These are phyloP conservation scores for Ustilago esculenta DNA, from an alignment of 1,284 basidiomycete species.

Conservation along the genomic window DNA sequence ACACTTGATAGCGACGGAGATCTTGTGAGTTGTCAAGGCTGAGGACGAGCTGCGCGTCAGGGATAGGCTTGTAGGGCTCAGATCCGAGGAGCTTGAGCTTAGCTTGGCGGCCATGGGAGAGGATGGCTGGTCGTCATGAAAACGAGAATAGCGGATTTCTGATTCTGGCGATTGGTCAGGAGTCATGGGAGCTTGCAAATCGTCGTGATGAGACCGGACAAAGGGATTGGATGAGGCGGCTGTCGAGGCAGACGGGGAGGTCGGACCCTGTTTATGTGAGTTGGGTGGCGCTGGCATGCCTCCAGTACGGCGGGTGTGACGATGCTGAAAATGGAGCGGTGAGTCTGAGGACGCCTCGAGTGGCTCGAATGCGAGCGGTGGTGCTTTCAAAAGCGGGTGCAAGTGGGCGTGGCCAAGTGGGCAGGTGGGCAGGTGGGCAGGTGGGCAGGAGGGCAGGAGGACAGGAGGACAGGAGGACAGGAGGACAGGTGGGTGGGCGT, in stretches of 20 bases:
- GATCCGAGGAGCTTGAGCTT: neutral
- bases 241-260: constrained; percentile 27
- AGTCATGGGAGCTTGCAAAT: constrained; percentile 12
- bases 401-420: too few species aligned
- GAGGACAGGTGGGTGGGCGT: too few species aligned
- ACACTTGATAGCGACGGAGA: constrained; percentile 45
- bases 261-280: constrained; percentile 17
- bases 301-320: too few species aligned
- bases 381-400: too few species aligned
- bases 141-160: too few species aligned
- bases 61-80: constrained; percentile 4
- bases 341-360: constrained; percentile 28
- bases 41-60: constrained; percentile 5
- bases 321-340: constrained; percentile 16
- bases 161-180: too few species aligned
- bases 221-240: constrained; percentile 26
- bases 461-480: too few species aligned
- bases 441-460: too few species aligned
- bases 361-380: neutral
- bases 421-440: too few species aligned
- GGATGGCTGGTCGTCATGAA: too few species aligned
- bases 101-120: neutral
- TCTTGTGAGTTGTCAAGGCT: neutral
- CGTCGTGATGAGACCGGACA: constrained; percentile 26
- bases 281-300: constrained; percentile 19